Evolutionary conservation across 176 grass and related monocot genomes (phyloP).

Genomic region (Phoenix dactylifera): DNA sequence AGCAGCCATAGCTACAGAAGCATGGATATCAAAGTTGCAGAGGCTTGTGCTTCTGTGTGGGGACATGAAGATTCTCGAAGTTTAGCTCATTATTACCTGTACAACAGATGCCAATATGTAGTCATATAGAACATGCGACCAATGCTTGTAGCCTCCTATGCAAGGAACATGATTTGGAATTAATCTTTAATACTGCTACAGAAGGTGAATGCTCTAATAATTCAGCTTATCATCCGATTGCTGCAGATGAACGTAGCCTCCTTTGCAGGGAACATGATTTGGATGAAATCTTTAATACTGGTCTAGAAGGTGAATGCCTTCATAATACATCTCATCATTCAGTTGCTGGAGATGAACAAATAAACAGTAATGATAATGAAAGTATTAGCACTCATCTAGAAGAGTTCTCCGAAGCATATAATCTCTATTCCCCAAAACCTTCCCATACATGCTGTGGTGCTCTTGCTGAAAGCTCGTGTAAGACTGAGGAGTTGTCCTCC

Average conservation of each 20-base stretch:
- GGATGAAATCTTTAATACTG: conserved; percentile 22
- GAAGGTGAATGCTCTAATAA: conserved; percentile 18
- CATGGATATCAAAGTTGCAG: background rate
- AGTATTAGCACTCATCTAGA: background rate
- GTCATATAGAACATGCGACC: conserved; percentile 3
- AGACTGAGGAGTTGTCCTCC: background rate
- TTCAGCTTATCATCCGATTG: conserved; percentile 19
- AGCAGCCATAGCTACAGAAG: background rate
- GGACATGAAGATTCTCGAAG: conserved; percentile 6
- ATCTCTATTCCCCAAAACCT: background rate
- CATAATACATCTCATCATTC: conserved; percentile 22
- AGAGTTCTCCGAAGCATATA: background rate
- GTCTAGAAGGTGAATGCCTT: conserved; percentile 16
- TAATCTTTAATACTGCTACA: conserved; percentile 17
- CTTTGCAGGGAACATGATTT: conserved; percentile 30
- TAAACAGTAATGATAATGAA: conserved; percentile 6
- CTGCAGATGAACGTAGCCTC: conserved; percentile 10
- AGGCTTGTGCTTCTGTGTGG: background rate
- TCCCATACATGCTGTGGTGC: background rate
- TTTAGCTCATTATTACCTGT: background rate
- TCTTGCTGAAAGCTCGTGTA: background rate
- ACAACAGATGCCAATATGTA: conserved; percentile 8
- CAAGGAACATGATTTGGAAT: conserved; percentile 30
- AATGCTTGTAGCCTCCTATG: conserved; percentile 20
- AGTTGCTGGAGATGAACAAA: conserved; percentile 3